Base-by-base conservation (phyloP, 352 stramenopile genomes). In the Phytophthora citrophthora region DNA sequence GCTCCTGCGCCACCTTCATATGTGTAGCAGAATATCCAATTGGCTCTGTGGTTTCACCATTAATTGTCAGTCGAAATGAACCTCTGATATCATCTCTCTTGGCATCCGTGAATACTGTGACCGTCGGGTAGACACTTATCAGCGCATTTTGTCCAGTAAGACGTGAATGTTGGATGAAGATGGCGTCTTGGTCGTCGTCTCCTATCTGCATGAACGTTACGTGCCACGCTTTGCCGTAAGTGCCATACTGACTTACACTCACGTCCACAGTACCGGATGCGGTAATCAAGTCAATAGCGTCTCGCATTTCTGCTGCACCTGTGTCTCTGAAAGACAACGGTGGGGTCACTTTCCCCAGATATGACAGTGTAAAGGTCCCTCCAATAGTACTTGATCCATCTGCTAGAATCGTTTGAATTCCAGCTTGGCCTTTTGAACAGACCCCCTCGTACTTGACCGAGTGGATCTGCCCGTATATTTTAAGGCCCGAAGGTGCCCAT, bases 321-420 rank as follows among this genome's bases (percentile, higher is more conserved):
- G 85, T 98, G 58, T 70, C 87, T 83, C 78, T 69, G 48, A 83
- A 90, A 1, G 65, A 46, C 27, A 99, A 57, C 0, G 79, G 61
- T 11, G 57, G 41, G 0, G 93, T 98, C 56, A 87, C 76, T 68
- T 96, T 72, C 2, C 77, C 79, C 32, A 88, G 71, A 64, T 98
- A 98, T 5, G 79, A 89, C 0, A 99, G 68, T 4, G 79, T 91
- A 54, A 99, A 99, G 20, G 79, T 91, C 0, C 96, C 96, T 12
- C 85, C 86, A 10, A 99, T 83, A 1, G 80, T 84, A 24, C 92
- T 98, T 1, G 64, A 54, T 2, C 77, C 86, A 24, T 93, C 84
- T 0, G 77, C 86, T 6, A 93, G 58, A 60, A 94, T 90, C 6
- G 86, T 92, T 52, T 94, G 86, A 1, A 79, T 81, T 1, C 78